Base-by-base conservation (phyloP, 306 rosid genomes). In the Begonia peltatifolia region DNA sequence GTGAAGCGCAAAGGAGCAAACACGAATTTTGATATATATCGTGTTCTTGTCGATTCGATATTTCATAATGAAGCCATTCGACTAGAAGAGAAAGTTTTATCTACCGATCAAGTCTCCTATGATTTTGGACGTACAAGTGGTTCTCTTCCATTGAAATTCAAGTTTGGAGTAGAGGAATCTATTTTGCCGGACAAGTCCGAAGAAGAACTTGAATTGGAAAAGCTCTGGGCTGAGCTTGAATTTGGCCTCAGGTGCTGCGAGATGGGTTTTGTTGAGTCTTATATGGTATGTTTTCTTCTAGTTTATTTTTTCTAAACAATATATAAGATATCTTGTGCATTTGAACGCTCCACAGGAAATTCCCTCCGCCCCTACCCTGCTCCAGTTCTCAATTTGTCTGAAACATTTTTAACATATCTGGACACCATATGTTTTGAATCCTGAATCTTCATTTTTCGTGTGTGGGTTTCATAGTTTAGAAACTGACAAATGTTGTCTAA, bases 21-120 rank as follows among this genome's bases (percentile, higher is more conserved):
- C 0, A 52, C 41, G 20, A 44, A 51, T 9, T 47, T 11, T 35
- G 46, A 68, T 56, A 57, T 47, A 13, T 1, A 20, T 18, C 54
- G 57, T 48, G 46, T 60, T 68, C 77, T 77, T 38, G 8, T 50
- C 12, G 64, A 71, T 41, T 64, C 76, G 12, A 54, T 80, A 3
- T 17, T 3, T 53, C 54, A n/a, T 14, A 65, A 65, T 25, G 54
- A 12, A 23, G 57, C 62, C 56, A 15, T 47, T 58, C 41, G 54
- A 42, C 13, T 15, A 25, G 75, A 74, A 59, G 71, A 62, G 43
- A 20, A 56, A 6, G 57, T 13, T 60, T 50, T 50, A 22, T 51
- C 6, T 2, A 47, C 11, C 3, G 41, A 50, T 15, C n/a, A 46
- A 25, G 36, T 11, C 36, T 5, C 30, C 10, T 9, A 11, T 20